These are phyloP conservation scores for Byssoonygena ceratinophila DNA, from an alignment of 2,329 filamentous ascomycete genomes.

Conservation along the genomic window DNA sequence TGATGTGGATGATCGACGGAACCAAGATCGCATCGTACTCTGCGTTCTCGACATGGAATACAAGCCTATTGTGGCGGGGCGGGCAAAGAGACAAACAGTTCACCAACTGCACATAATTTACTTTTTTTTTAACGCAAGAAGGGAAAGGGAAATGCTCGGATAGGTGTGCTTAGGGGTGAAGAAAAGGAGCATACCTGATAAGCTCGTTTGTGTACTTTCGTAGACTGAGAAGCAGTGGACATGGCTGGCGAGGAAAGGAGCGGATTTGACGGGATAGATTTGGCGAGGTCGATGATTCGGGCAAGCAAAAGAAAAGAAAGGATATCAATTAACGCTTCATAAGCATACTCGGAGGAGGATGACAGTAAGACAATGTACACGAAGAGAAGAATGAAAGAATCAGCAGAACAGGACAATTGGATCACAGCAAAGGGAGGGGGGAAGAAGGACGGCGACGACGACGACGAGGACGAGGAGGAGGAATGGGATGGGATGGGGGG, in stretches of 20 bases:
- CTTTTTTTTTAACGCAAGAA: background rate
- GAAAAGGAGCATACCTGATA: constrained; percentile 17
- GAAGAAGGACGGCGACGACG: background rate
- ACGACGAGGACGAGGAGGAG: background rate
- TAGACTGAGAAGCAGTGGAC: background rate
- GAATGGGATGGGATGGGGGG: background rate
- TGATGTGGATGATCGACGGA: constrained; percentile 18
- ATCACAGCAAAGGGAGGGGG: background rate
- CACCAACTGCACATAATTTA: constrained; percentile 2
- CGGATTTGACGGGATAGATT: background rate
- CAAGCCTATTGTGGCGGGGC: constrained; percentile 14
- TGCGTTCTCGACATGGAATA: constrained; percentile 19
- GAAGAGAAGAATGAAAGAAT: background rate
- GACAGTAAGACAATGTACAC: constrained; percentile 1
- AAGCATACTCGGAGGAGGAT: background rate
- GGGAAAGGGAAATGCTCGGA: background rate
- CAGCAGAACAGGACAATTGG: background rate
- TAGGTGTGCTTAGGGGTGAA: background rate
- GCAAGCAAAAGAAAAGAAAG: background rate
- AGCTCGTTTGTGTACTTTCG: constrained; percentile 19
- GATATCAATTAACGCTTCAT: background rate
- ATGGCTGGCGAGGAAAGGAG: constrained; percentile 1
- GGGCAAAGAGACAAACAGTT: background rate
- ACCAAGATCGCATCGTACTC: constrained; percentile 19
- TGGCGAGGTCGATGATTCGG: background rate